A percentile compares a stretch with the other conserved stretches of the same genome.
These are phyloP conservation scores for Suillus subalutaceus DNA, from an alignment of 768 basidiomycete species.

Conservation along the genomic window DNA sequence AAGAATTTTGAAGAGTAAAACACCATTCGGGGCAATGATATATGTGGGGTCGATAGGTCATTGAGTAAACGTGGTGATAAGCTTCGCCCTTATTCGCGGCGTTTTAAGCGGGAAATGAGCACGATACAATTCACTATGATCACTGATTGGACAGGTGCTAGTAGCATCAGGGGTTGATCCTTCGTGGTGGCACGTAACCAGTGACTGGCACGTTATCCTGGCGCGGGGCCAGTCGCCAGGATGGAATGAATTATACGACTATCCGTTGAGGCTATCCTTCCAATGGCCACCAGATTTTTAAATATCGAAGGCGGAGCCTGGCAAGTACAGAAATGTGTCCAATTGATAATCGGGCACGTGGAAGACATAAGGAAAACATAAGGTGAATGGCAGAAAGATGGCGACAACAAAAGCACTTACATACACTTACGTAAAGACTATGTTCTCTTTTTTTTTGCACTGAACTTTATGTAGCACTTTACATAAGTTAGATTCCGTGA, in stretches of 20 bases:
- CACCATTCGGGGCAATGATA: not conserved
- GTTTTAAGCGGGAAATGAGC: not conserved
- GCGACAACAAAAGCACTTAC: not conserved
- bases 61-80: not conserved
- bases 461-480: not conserved
- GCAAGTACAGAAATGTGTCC: not conserved
- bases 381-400: not conserved
- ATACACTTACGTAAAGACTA: not conserved
- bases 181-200: not conserved
- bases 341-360: not conserved
- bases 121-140: not conserved
- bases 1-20: not conserved
- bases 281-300: not conserved
- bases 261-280: not conserved
- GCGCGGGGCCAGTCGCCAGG: not conserved
- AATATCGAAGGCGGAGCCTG: not conserved
- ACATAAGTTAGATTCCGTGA: not conserved
- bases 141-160: not conserved
- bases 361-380: not conserved
- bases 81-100: not conserved
- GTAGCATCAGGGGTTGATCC: not conserved
- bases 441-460: not conserved
- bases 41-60: not conserved
- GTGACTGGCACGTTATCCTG: not conserved
- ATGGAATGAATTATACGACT: not conserved